Evolutionary conservation across 2,329 filamentous ascomycete genomes (phyloP).

Genomic region (Metarhizium brunneum): DNA sequence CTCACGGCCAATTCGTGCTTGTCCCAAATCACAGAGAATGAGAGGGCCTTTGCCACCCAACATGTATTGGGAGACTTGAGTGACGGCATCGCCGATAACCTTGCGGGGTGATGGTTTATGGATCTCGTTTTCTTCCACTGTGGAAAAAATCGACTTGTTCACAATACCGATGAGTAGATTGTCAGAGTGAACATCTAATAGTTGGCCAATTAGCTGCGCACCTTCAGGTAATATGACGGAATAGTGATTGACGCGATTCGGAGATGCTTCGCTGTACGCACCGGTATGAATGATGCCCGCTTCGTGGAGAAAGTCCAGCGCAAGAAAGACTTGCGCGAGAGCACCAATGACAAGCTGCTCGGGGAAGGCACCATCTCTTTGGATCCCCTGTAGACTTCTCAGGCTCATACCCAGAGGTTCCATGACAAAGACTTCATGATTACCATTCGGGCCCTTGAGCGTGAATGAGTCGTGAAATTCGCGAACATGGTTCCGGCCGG

Average conservation of each 20-base stretch:
- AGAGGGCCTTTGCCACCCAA: slow-evolving; percentile 20
- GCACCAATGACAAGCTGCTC: slow-evolving; percentile 14
- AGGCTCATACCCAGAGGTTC: slow-evolving; percentile 28
- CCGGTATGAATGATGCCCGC: slow-evolving; percentile 19
- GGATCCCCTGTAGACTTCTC: slow-evolving; percentile 21
- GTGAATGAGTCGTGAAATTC: slow-evolving; percentile 25
- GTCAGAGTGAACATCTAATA: slow-evolving; percentile 24
- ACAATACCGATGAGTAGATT: slow-evolving; percentile 26
- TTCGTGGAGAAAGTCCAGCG: slow-evolving; percentile 16
- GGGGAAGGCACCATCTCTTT: slow-evolving; percentile 16
- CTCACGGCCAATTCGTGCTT: slow-evolving; percentile 21
- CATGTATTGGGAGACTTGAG: slow-evolving; percentile 24
- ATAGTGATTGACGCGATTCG: not conserved
- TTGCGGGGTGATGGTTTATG: slow-evolving; percentile 22
- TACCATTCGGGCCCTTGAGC: slow-evolving; percentile 18
- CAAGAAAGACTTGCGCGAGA: slow-evolving; percentile 15
- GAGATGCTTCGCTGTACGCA: slow-evolving; percentile 4
- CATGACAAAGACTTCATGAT: slow-evolving; percentile 25
- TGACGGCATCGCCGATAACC: slow-evolving; percentile 12
- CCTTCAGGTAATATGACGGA: not conserved
- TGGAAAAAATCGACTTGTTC: slow-evolving; percentile 19
- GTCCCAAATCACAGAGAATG: slow-evolving; percentile 24
- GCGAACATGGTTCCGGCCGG: slow-evolving; percentile 21
- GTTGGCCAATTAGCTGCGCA: slow-evolving; percentile 1
- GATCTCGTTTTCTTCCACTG: slow-evolving; percentile 22